A percentile compares a stretch with the other conserved stretches of the same genome.
These are phyloP conservation scores for Penicillium brevicompactum DNA, from an alignment of 2,329 filamentous ascomycete genomes.

Conservation along the genomic window DNA sequence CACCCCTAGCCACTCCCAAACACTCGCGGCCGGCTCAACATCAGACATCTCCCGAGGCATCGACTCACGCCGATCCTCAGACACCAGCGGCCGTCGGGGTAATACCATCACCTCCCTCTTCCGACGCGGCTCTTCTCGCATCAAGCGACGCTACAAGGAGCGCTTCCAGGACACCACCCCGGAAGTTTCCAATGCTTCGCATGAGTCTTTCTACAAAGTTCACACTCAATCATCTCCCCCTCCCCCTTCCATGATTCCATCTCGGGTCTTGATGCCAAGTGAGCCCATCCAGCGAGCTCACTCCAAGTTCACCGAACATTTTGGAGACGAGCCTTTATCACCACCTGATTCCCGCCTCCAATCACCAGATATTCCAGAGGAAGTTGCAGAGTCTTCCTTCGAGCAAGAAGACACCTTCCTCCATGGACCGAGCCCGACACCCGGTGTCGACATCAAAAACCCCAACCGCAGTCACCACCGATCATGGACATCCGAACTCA, in stretches of 20 bases:
- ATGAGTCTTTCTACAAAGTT: slow-evolving; percentile 75
- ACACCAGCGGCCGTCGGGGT: slow-evolving; percentile 50
- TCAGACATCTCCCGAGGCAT: slow-evolving; percentile 56
- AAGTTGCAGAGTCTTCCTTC: slow-evolving; percentile 22
- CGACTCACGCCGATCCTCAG: slow-evolving; percentile 58
- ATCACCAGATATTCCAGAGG: slow-evolving; percentile 66
- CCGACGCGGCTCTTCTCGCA: slow-evolving; percentile 61
- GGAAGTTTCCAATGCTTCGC: slow-evolving; percentile 89
- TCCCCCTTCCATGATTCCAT: slow-evolving; percentile 34
- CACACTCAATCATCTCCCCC: slow-evolving; percentile 51
- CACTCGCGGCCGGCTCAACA: slow-evolving; percentile 54
- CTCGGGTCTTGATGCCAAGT: slow-evolving; percentile 50
- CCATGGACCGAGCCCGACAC: slow-evolving; percentile 27
- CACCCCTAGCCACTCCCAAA: slow-evolving; percentile 56
- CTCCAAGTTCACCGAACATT: slow-evolving; percentile 89
- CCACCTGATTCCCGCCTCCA: slow-evolving; percentile 80
- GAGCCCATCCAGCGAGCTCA: slow-evolving; percentile 74
- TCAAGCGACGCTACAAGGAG: slow-evolving; percentile 57
- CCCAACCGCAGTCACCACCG: slow-evolving; percentile 31
- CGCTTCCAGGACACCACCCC: slow-evolving; percentile 59
- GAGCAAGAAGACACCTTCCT: slow-evolving; percentile 26
- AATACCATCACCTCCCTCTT: slow-evolving; percentile 73
- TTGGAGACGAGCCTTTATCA: slow-evolving; percentile 84
- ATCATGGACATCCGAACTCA: slow-evolving; percentile 43
- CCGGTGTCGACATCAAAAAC: slow-evolving; percentile 33